Evolutionary conservation across 192 early-diverging fungal species (phyloP), one percentile per base, ranked within the genome.

Genomic region (Dissophora globulifera): DNA sequence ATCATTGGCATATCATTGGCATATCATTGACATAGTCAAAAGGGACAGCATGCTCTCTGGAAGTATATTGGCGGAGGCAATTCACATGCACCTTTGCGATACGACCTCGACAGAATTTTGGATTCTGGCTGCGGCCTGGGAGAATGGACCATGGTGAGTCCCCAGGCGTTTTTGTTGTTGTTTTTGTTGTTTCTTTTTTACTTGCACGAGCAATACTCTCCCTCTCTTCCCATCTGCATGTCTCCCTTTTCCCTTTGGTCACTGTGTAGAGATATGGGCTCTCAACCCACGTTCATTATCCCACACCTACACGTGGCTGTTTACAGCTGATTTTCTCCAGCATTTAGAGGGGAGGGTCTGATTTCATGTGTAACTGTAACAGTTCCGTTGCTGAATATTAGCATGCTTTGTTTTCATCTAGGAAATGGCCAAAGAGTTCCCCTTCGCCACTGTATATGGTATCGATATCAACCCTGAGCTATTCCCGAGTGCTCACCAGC

Each of bases 41-140:
- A 76, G 26, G 72, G 72, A 9, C 72, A 76, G 41, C 72, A 76
- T 76, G 72, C 63, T n/a, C 64, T 76, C 25, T 76, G 72, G 72
- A 76, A 76, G 47, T 76, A 76, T 47, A 76, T 76, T 50, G 72
- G 72, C 0, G 72, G 72, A 27, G 64, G 72, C 26, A 76, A 76
- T 47, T 66, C 49, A 47, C 72, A 76, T 60, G 72, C 72, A 32
- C 72, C 72, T 32, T 46, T 76, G 11, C 57, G 64, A 29, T 67
- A 67, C 32, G 64, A 76, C 25, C 66, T 76, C 46, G 62, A 60
- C 13, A 50, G 64, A 1, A 67, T 76, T 47, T 42, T 76, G 45
- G 72, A 76, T 31, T 76, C 72, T 49, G 72, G 72, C 15, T 76
- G 72, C 50, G 72, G 72, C 57, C 58, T 76, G 17, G 72, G 72